These are phyloP conservation scores for Ceratocystis harringtonii DNA, from an alignment of 2,329 filamentous ascomycete genomes.

Conservation along the genomic window DNA sequence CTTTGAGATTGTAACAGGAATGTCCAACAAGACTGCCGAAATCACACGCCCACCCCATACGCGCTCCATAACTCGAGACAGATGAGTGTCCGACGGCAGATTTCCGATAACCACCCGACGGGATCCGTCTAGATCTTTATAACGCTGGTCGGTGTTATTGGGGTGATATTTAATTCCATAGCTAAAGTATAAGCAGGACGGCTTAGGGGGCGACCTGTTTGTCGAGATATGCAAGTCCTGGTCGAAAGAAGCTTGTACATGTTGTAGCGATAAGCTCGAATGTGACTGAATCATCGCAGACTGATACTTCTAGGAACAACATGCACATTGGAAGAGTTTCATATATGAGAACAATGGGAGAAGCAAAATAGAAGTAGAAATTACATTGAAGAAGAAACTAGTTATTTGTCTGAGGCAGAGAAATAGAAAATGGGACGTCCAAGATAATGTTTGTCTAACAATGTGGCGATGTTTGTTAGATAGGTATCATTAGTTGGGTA, in stretches of 20 bases:
- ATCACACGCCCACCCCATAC: conserved; percentile 16
- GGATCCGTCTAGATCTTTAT: conserved; percentile 6
- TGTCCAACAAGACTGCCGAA: neutral
- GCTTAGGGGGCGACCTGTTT: neutral
- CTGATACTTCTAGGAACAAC: neutral
- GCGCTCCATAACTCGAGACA: conserved; percentile 8
- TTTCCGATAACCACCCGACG: conserved; percentile 21
- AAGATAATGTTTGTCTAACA: neutral
- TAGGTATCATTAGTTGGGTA: neutral
- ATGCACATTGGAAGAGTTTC: neutral
- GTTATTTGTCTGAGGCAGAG: neutral
- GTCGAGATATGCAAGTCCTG: neutral
- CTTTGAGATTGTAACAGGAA: neutral
- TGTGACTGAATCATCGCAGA: neutral
- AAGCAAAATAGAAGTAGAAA: neutral
- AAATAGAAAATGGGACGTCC: neutral
- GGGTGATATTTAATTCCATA: neutral
- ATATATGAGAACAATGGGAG: neutral
- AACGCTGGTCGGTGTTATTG: neutral
- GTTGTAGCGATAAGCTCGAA: neutral
- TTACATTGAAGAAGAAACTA: neutral
- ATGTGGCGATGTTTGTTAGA: neutral
- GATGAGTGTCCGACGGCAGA: conserved; percentile 18
- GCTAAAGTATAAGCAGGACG: neutral
- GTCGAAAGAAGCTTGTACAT: neutral